Evolutionary conservation across 2,329 filamentous ascomycete species (phyloP).

Genomic region (Alternaria sp.): DNA sequence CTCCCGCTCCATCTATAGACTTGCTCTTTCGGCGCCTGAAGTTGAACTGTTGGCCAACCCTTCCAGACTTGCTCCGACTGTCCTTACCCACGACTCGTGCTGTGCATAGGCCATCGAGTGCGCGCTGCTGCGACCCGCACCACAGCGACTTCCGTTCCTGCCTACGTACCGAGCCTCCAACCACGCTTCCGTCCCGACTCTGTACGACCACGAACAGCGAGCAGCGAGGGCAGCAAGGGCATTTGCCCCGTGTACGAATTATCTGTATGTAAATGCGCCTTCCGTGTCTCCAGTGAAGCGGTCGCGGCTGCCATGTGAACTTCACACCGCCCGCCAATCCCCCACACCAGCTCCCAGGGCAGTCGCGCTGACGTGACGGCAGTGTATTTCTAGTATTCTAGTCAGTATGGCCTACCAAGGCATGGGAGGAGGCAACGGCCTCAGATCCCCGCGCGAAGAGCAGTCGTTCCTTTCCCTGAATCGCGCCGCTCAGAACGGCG

Average conservation of each 20-base stretch:
- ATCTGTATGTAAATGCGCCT: constrained; percentile 29
- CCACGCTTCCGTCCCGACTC: constrained; percentile 16
- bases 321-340: constrained; percentile 47
- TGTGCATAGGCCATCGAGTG: constrained; percentile 16
- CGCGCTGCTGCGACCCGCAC: constrained; percentile 11
- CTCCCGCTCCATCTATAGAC: constrained; percentile 11
- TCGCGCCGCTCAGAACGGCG: constrained; percentile 62
- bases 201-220: constrained; percentile 23
- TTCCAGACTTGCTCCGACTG: constrained; percentile 11
- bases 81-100: constrained; percentile 13
- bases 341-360: constrained; percentile 29
- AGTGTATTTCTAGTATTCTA: constrained; percentile 49
- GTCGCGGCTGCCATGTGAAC: constrained; percentile 25
- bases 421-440: constrained; percentile 74
- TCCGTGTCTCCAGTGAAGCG: constrained; percentile 14
- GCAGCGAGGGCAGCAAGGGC: constrained; percentile 29
- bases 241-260: constrained; percentile 37
- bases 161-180: constrained; percentile 14
- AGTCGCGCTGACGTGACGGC: constrained; percentile 37
- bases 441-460: constrained; percentile 77
- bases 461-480: constrained; percentile 75
- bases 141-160: constrained; percentile 9
- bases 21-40: constrained; percentile 7
- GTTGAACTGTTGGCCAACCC: constrained; percentile 16
- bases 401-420: constrained; percentile 68